Percentiles rank a stretch among this genome's conserved stretches.
These are phyloP conservation scores for Prosopis cineraria DNA, from an alignment of 306 rosid species.

Conservation along the genomic window DNA sequence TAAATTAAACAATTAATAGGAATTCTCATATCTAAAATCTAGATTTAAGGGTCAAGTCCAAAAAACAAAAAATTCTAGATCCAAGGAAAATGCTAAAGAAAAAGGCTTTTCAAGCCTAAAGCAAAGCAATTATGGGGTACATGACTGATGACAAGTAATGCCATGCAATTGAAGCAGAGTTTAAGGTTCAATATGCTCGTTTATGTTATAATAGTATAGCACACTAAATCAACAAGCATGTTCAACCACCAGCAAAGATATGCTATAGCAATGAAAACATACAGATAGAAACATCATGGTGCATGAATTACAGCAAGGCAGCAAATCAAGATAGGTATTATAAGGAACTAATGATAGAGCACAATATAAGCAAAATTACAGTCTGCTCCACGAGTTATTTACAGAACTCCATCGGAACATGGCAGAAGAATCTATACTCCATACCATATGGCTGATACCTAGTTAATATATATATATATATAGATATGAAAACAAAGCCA, in stretches of 20 bases:
- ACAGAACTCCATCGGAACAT: constrained; percentile 19
- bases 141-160: not conserved
- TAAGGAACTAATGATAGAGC: constrained; percentile 4
- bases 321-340: not conserved
- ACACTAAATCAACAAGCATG: not conserved
- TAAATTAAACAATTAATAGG: constrained; percentile 5
- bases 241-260: not conserved
- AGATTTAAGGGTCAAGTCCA: not conserved
- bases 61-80: constrained; percentile 2
- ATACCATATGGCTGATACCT: not conserved
- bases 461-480: constrained; percentile 6
- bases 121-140: constrained; percentile 25
- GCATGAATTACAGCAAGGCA: not conserved
- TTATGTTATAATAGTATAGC: constrained; percentile 5
- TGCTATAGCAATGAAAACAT: not conserved
- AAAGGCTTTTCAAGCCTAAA: constrained; percentile 16
- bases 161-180: constrained; percentile 6
- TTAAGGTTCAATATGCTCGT: constrained; percentile 13
- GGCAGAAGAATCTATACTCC: constrained; percentile 12
- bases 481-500: not conserved
- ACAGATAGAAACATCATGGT: not conserved
- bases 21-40: constrained; percentile 24
- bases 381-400: constrained; percentile 17
- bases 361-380: not conserved
- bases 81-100: not conserved